Conservation (phyloP, 2,329 filamentous ascomycete species). For the Epichloe hybrida region DNA sequence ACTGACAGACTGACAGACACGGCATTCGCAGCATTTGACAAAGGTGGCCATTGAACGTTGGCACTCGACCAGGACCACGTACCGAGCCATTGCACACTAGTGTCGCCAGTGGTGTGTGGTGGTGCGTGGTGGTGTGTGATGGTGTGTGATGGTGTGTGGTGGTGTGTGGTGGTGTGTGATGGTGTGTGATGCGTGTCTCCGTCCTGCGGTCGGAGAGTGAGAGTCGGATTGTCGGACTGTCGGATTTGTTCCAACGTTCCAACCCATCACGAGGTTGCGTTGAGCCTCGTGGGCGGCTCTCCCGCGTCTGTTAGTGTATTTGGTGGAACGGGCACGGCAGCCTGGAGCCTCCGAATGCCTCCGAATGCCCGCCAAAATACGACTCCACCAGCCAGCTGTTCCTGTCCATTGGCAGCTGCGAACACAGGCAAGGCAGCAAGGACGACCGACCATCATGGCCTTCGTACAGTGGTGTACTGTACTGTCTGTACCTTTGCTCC, state of each 20-base stretch:
- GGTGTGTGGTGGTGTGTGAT: neutral
- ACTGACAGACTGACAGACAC: too few relatives aligned
- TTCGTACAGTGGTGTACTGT: too few relatives aligned
- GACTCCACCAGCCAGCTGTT: neutral
- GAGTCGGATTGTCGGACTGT: neutral
- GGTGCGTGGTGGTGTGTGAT: too few relatives aligned
- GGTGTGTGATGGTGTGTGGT: neutral
- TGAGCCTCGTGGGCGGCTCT: conserved; percentile 6
- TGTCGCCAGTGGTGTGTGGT: neutral
- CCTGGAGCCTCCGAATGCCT: neutral
- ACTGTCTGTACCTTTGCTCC: too few relatives aligned
- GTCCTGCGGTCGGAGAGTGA: neutral
- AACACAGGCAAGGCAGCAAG: too few relatives aligned
- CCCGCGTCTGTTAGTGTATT: conserved; percentile 3
- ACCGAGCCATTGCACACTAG: neutral
- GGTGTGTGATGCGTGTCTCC: neutral
- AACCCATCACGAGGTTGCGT: conserved; percentile 5
- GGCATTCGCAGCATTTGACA: too few relatives aligned
- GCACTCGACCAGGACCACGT: neutral
- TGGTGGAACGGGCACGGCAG: conserved; percentile 1
- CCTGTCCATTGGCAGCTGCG: neutral
- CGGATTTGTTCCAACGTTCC: neutral
- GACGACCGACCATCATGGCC: too few relatives aligned
- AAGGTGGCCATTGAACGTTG: neutral
- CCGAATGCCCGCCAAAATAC: neutral